Base-by-base conservation (phyloP, 768 basidiomycete species). In the Hygrophoropsis aurantiaca region DNA sequence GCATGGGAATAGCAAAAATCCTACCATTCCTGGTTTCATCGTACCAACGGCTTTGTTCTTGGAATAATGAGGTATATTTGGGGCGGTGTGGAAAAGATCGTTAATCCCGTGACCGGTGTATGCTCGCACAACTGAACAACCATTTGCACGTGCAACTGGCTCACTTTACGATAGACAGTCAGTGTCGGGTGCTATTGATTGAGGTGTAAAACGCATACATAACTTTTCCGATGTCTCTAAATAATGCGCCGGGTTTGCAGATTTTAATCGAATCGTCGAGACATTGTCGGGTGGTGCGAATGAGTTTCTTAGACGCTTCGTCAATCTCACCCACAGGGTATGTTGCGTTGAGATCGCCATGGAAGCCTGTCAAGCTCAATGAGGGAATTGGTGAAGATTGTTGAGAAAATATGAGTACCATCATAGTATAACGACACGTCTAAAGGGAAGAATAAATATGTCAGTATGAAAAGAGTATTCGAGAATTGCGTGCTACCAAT, bases 21-120 rank as follows among this genome's bases (percentile, higher is more conserved):
- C 59, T 54, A 91, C 90, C 90, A 87, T 95, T 55, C 94, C 94
- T 19, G 89, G 69, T 63, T 92, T 94, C 94, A 97, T 95, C 5
- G 85, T 81, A 19, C 94, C 94, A 2, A 92, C 74, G 34, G 90
- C 90, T 67, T 94, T 95, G 61, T 91, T 94, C 64, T 93, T 93
- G 18, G 90, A 91, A 56, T 95, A 97, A 69, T 97, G 94, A 10
- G 93, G 91, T 33, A 97, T 82, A 64, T 94, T 97, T 1, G 94
- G 94, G 1, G 83, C 58, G 47, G 70, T 71, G 62, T 97, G 94
- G 77, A 95, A 97, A 50, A 91, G 72, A 47, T 88, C 72, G 64
- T 95, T 85, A 60, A 93, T 80, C 30, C 94, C 93, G 61, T 95
- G 94, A 11, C 91, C 94, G 3, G 89, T 92, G 65, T 94, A 98